Evolutionary conservation across 805 yeast species (phyloP).

Genomic region (Metschnikowia aberdeeniae): DNA sequence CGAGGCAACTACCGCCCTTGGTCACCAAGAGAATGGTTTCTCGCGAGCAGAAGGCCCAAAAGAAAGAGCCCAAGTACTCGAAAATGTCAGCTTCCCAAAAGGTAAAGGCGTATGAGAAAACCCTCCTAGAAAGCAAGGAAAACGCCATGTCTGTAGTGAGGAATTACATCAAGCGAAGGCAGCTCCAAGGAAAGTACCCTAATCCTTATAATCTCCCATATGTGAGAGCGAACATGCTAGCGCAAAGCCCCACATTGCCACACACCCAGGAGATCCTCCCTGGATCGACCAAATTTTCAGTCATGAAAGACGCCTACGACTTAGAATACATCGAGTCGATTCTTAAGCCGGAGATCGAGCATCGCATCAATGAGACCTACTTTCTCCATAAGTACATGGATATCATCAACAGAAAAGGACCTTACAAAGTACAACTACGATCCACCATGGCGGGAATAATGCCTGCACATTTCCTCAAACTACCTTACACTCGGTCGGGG

Average conservation of each 20-base stretch:
- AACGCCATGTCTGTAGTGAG: constrained; percentile 21
- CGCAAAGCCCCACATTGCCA: constrained; percentile 12
- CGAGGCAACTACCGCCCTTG: constrained; percentile 10
- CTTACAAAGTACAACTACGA: constrained; percentile 28
- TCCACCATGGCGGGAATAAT: constrained; percentile 31
- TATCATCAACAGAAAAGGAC: constrained; percentile 32
- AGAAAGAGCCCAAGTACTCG: not conserved
- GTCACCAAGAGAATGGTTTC: constrained; percentile 10
- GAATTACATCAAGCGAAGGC: constrained; percentile 27
- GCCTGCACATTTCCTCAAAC: constrained; percentile 24
- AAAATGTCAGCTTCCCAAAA: not conserved
- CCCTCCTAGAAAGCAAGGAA: constrained; percentile 12
- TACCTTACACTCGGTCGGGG: constrained; percentile 21
- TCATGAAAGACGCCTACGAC: constrained; percentile 30
- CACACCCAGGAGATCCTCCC: constrained; percentile 16
- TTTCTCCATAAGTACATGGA: constrained; percentile 18
- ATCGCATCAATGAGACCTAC: constrained; percentile 28
- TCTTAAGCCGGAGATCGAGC: constrained; percentile 31
- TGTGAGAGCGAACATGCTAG: constrained; percentile 14
- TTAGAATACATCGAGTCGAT: constrained; percentile 28
- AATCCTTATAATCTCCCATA: constrained; percentile 32
- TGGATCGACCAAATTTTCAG: constrained; percentile 21
- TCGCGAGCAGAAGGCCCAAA: constrained; percentile 3
- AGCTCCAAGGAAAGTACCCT: constrained; percentile 24
- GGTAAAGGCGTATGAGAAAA: constrained; percentile 13